Percentiles rank a stretch among this genome's conserved stretches.
Conservation (phyloP, 345 rosid species). For the Erucastrum elatum region DNA sequence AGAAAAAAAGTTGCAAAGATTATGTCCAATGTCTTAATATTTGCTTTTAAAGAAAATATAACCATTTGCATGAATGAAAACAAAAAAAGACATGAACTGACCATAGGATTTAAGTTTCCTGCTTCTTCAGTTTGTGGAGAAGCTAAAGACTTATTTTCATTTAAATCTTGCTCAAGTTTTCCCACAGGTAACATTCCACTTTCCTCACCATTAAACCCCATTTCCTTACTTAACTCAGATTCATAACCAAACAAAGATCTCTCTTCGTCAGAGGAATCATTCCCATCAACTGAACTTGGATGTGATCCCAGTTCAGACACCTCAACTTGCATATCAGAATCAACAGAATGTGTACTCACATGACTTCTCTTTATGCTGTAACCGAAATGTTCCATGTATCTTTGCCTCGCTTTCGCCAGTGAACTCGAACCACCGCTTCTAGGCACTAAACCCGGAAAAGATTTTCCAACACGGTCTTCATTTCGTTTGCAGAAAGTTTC, state of each 20-base stretch:
- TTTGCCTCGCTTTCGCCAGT: slow-evolving; percentile 41
- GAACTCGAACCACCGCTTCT: slow-evolving; percentile 46
- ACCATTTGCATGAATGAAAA: slow-evolving; percentile 5
- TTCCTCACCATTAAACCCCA: slow-evolving; percentile 45
- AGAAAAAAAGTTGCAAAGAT: neutral
- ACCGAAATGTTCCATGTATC: slow-evolving; percentile 46
- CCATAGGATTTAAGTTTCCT: slow-evolving; percentile 36
- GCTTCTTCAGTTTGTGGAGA: slow-evolving; percentile 31
- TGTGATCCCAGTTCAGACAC: slow-evolving; percentile 87
- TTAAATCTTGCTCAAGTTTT: slow-evolving; percentile 25
- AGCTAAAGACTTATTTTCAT: slow-evolving; percentile 7
- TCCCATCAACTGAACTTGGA: slow-evolving; percentile 53
- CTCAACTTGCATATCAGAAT: slow-evolving; percentile 95
- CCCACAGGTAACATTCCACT: slow-evolving; percentile 17
- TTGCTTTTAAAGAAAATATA: neutral
- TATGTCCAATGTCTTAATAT: slow-evolving; percentile 10
- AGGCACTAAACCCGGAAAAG: slow-evolving; percentile 45
- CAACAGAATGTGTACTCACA: slow-evolving; percentile 62
- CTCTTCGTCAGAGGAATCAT: slow-evolving; percentile 55
- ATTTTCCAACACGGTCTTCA: slow-evolving; percentile 27
- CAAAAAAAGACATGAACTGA: slow-evolving; percentile 25
- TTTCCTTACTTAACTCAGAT: slow-evolving; percentile 51
- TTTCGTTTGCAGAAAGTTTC: slow-evolving; percentile 33
- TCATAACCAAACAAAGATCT: slow-evolving; percentile 54
- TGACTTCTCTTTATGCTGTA: slow-evolving; percentile 45